Evolutionary conservation across 352 stramenopile genomes (phyloP), one percentile per base, ranked within the genome.

Genomic region (Halophytophthora batemanensis): DNA sequence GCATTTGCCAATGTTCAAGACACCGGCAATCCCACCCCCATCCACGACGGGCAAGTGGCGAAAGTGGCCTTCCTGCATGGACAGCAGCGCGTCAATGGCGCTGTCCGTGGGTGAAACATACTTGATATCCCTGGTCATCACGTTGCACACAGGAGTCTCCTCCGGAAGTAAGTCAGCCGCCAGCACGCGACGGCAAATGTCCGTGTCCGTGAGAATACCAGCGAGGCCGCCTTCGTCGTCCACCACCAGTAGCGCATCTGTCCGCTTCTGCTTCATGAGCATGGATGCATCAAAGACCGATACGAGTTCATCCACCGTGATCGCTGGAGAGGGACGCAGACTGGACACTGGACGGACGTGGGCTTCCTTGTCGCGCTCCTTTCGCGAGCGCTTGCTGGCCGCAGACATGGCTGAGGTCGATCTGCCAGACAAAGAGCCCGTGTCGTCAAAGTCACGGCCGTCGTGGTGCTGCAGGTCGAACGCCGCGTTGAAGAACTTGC

Each of bases 1-100:
- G 55, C 97, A 99, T 56, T 98, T 98, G 14, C 95, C 96, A 73
- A 99, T 99, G 73, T 99, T 98, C 25, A 99, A 68, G 25, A 99
- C 72, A 45, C 97, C 97, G 15, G 95, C 91, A 29, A 99, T 96
- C 18, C 63, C 67, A 17, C 82, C 82, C 22, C 65, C 71, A 6
- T 91, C 83, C 0, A 98, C 87, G 15, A 99, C 97, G 3, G 97
- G 97, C 40, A 99, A 64, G 58, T 99, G 96, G 22, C 94, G 92
- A 62, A 99, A 99, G 39, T 96, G 87, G 43, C 96, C 96, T 57
- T 98, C 95, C 34, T 99, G 86, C 97, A 99, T 99, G 21, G 90
- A 97, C 14, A 97, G 75, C 66, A 99, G 83, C 2, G 96, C 96
- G 48, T 99, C 96, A 55, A 98, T 96, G 0, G 96, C 96, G 34